phyloP scores from a whole-genome alignment of 352 stramenopile species.

The Hyaloperonospora brassicae region DNA sequence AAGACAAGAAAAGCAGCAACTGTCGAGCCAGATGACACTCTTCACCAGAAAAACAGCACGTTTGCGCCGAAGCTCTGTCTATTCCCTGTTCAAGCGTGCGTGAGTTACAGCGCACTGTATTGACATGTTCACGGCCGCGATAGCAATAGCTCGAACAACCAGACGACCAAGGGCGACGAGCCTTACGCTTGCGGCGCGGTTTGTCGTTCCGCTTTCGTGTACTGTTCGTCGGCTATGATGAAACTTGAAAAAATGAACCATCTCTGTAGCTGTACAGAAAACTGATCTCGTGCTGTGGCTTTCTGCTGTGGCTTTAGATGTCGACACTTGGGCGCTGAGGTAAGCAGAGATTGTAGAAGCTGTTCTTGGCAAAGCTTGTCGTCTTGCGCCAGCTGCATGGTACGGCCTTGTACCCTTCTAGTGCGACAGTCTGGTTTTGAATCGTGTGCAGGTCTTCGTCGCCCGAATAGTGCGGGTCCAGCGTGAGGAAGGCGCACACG shows the following conservation, averaged over 20 bases:
- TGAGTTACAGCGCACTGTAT: constrained; percentile 1
- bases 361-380: constrained; percentile 43
- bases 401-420: constrained; percentile 74
- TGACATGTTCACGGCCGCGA: constrained; percentile 25
- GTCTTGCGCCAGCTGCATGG: constrained; percentile 61
- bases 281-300: constrained; percentile 2
- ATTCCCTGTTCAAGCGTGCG: constrained; percentile 22
- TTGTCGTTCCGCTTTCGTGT: constrained; percentile 7
- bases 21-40: constrained; percentile 5
- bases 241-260: constrained; percentile 32
- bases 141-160: constrained; percentile 13
- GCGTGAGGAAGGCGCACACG: constrained; percentile 66
- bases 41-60: constrained; percentile 20
- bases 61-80: constrained; percentile 27
- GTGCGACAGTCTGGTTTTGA: constrained; percentile 42
- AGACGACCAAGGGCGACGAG: constrained; percentile 12
- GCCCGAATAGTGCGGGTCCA: constrained; percentile 79
- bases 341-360: constrained; percentile 76
- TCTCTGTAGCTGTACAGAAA: constrained; percentile 32
- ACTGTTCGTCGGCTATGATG: constrained; percentile 14
- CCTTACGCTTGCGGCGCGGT: constrained; percentile 9
- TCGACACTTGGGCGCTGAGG: constrained; percentile 43
- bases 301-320: constrained; percentile 13
- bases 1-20: constrained; percentile 30
- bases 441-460: constrained; percentile 59